Base-by-base conservation (phyloP, 169 alveolate genomes). In the Plasmodium cynomolgi region DNA sequence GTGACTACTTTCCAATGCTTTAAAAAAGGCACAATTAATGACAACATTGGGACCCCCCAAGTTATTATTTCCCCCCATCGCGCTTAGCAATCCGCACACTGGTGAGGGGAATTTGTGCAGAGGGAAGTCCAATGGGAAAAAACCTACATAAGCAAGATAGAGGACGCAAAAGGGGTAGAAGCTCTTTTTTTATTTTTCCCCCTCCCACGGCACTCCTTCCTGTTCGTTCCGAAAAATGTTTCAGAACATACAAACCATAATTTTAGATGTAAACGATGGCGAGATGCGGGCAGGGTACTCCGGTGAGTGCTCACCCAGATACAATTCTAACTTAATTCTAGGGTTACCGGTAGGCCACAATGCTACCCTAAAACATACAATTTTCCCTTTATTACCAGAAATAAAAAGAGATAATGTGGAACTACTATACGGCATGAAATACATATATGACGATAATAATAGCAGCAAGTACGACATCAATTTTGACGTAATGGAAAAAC, bases 301-400 rank as follows among this genome's bases (percentile, higher is more conserved):
- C 1, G 97, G 97, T 11, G 97, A 96, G 33, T 93, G 95, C 44
- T 68, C 95, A 5, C 97, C 97, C 7, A 72, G 95, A 33, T 96
- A 93, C 82, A 58, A 93, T 29, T 90, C 93, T 31, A 95, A 95
- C 29, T 96, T 96, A 75, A 82, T 95, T 17, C 90, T 96, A 37
- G 97, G 97, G 3, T 50, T 84, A 73, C 97, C 97, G 1, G 26
- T 62, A 81, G 88, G 93, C 11, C 91, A 91, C 44, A 84, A 93
- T 62, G 97, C 94, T 29, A 91, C 95, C 33, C 92, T 96, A 77
- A 96, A 96, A 23, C 95, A 96, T 83, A 93, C 97, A 8, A 91
- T 96, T 39, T 96, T 95, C 84, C 97, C 97, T 26, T 93, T 96
- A 54, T 82, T 93, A 73, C 97, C 97, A 56, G 84, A 95, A 62